Evolutionary conservation across 108 stramenopile species (phyloP).

Genomic region (Skeletonema potamos): DNA sequence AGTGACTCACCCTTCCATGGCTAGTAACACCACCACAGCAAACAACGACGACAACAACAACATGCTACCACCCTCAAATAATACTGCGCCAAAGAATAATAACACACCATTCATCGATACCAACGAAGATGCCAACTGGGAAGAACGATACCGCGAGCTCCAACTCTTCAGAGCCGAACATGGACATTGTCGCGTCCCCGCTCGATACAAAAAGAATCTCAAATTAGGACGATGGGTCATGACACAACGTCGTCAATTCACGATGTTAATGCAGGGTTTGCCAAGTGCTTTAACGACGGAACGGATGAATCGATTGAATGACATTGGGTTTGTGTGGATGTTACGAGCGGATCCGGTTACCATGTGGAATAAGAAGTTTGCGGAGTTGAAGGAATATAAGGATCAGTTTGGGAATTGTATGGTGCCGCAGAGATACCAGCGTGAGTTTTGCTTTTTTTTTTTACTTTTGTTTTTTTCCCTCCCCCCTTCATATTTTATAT

Average conservation of each 20-base stretch:
- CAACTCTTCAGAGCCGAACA: neutral
- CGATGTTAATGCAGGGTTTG: neutral
- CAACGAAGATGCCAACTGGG: neutral
- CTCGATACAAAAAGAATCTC: neutral
- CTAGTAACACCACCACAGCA: neutral
- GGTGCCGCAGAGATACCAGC: conserved; percentile 34
- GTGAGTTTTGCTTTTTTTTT: neutral
- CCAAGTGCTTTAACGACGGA: conserved; percentile 37
- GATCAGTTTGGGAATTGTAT: conserved; percentile 40
- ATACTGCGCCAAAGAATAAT: neutral
- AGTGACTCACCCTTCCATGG: neutral
- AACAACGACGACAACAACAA: neutral
- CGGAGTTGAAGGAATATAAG: conserved; percentile 44
- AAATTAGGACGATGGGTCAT: conserved; percentile 6
- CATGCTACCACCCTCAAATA: neutral
- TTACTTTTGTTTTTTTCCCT: neutral
- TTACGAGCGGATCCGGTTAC: conserved; percentile 50
- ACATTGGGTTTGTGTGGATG: conserved; percentile 65
- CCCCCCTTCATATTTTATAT: too few species aligned
- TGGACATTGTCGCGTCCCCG: conserved; percentile 7
- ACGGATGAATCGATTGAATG: conserved; percentile 31
- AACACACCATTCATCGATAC: neutral
- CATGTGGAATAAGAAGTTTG: conserved; percentile 58
- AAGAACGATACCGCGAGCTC: conserved; percentile 1
- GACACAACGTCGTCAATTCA: conserved; percentile 11